Evolutionary conservation across 148 eudicot genomes (phyloP).

Genomic region (Nepenthes mirabilis): DNA sequence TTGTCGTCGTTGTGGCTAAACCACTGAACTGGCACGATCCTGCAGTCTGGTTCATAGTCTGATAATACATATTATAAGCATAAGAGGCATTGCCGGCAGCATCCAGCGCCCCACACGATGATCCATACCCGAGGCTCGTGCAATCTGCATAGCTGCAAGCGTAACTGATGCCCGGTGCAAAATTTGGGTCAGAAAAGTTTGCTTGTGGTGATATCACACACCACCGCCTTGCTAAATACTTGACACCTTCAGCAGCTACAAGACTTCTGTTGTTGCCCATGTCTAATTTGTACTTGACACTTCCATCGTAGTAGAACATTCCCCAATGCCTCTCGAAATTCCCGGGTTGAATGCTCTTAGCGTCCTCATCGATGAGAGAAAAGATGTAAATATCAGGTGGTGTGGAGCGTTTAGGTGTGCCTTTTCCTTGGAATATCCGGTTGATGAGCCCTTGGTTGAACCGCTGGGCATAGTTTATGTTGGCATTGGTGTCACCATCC

Average conservation of each 20-base stretch:
- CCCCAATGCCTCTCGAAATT: conserved; percentile 98
- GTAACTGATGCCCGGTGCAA: conserved; percentile 27
- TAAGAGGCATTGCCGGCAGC: conserved; percentile 61
- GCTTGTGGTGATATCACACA: conserved; percentile 74
- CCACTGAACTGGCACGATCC: conserved; percentile 50
- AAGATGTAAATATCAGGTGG: conserved; percentile 70
- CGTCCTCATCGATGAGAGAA: conserved; percentile 65
- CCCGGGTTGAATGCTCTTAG: conserved; percentile 75
- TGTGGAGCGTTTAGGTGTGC: conserved; percentile 67
- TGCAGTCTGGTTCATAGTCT: conserved; percentile 56
- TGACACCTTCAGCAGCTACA: conserved; percentile 59
- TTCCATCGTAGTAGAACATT: conserved; percentile 63
- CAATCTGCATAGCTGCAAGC: conserved; percentile 85
- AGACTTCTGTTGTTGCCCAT: conserved; percentile 31
- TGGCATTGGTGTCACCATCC: conserved; percentile 59
- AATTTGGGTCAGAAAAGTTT: conserved; percentile 26
- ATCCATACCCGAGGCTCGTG: conserved; percentile 69
- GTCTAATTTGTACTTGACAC: conserved; percentile 44
- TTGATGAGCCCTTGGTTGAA: conserved; percentile 69
- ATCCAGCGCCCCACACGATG: conserved; percentile 61
- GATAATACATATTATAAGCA: conserved; percentile 79
- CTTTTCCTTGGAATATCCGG: conserved; percentile 45
- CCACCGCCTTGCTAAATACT: conserved; percentile 58
- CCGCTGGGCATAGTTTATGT: conserved; percentile 38
- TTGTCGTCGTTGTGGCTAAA: conserved; percentile 39